Evolutionary conservation across 768 basidiomycete species (phyloP).

Genomic region (Suillus subalutaceus): DNA sequence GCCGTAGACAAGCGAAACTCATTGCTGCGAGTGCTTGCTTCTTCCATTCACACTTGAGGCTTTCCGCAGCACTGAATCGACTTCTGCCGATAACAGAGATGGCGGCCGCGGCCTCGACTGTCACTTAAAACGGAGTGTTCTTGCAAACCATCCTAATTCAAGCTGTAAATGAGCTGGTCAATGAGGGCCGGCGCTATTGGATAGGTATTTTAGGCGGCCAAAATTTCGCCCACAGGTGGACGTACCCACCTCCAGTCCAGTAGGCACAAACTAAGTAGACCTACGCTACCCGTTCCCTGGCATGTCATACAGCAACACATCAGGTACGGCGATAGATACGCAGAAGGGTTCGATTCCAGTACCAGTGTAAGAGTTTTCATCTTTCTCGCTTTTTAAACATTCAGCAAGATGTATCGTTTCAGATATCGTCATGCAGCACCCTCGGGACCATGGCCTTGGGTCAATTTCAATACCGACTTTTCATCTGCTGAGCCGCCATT

Average conservation of each 20-base stretch:
- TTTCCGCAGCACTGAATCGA: too few species aligned
- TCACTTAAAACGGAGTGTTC: too few species aligned
- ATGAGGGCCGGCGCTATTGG: background rate
- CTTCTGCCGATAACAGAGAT: too few species aligned
- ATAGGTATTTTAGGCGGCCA: background rate
- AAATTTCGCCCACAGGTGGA: too few species aligned
- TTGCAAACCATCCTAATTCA: too few species aligned
- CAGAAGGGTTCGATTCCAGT: background rate
- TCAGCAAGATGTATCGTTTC: background rate
- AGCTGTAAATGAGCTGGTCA: too few species aligned
- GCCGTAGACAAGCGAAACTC: too few species aligned
- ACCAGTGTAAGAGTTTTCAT: background rate
- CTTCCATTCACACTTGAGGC: too few species aligned
- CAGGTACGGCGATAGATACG: background rate
- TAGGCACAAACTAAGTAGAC: background rate
- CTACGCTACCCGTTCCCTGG: too few species aligned
- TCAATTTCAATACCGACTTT: constrained; percentile 37
- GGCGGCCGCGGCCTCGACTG: too few species aligned
- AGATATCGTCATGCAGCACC: constrained; percentile 42
- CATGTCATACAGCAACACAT: background rate
- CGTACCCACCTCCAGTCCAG: background rate
- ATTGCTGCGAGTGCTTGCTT: too few species aligned
- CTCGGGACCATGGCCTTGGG: constrained; percentile 46
- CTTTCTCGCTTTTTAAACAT: background rate
- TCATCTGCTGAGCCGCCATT: constrained; percentile 1